These are phyloP conservation scores for Purpureocillium lavendulum DNA, from an alignment of 2,329 filamentous ascomycete genomes.

Conservation along the genomic window DNA sequence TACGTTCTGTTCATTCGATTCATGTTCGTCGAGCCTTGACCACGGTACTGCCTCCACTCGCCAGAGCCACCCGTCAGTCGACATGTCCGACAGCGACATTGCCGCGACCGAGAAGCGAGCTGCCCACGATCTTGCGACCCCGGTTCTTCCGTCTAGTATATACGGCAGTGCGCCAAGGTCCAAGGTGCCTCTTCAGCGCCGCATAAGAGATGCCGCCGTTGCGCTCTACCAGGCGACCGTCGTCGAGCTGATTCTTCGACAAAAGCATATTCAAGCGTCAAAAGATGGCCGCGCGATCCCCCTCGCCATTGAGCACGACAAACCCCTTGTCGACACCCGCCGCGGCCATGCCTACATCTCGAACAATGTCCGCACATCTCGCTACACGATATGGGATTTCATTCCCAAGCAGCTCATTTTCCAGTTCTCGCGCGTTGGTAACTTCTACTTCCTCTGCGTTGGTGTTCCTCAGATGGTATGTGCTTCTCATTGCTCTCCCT, in stretches of 20 bases:
- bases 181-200: constrained; percentile 5
- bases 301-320: constrained; percentile 26
- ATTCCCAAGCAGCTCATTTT: constrained; percentile 77
- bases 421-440: constrained; percentile 78
- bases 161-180: constrained; percentile 2
- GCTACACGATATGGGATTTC: constrained; percentile 80
- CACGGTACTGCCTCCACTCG: background rate
- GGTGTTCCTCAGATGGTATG: constrained; percentile 67
- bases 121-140: background rate
- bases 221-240: constrained; percentile 28
- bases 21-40: background rate
- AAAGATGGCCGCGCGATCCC: constrained; percentile 56
- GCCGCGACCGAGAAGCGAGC: background rate
- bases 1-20: no score
- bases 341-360: constrained; percentile 41
- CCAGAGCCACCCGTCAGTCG: background rate
- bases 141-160: constrained; percentile 1
- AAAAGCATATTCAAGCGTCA: constrained; percentile 60
- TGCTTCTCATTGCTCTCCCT: background rate
- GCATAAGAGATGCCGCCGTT: constrained; percentile 12
- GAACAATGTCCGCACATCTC: constrained; percentile 68
- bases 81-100: constrained; percentile 2
- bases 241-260: constrained; percentile 46
- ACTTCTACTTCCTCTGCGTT: constrained; percentile 81
- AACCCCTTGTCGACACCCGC: constrained; percentile 38